Evolutionary conservation across 2,329 filamentous ascomycete species (phyloP), one percentile per base, ranked within the genome.

Genomic region (Aspergillus costaricaensis): DNA sequence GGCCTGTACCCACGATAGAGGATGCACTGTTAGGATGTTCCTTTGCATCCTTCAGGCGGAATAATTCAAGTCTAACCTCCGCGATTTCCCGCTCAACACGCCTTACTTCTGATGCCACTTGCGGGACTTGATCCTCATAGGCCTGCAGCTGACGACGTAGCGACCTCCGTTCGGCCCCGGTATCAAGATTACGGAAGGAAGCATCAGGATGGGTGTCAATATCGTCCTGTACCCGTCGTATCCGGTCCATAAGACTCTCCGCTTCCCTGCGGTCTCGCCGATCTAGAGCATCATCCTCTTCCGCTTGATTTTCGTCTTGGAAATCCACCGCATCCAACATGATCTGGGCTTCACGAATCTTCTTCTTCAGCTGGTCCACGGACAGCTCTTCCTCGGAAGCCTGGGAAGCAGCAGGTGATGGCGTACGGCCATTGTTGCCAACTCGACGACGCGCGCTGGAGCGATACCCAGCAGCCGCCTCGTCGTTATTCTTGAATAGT

Each of bases 281-380:
- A 74, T 99, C 95, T 47, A 98, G 85, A 17, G 91, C 88, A 68
- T 97, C 94, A 65, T 99, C 94, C 72, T 98, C 91, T 69, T 99
- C 95, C 4, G 87, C 85, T 39, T 89, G 87, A 72, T 91, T 91
- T 79, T 98, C 94, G 68, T 98, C 95, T 64, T 91, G 90, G 76
- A 97, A 97, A 73, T 99, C 95, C 79, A 97, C 94, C 0, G 95
- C 95, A 77, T 99, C 94, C 14, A 99, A 82, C 64, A 99, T 82
- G 44, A 99, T 88, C 76, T 97, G 92, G 78, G 96, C 95, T 81
- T 99, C 95, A 59, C 88, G 88, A 61, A 99, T 92, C 74, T 91
- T 92, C 82, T 99, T 99, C 68, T 86, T 89, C 60, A 99, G 80
- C 74, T 98, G 93, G 27, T 98, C 94, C 27, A 96, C 76, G 4